These are phyloP conservation scores for Lathyrus aphaca DNA, from an alignment of 306 rosid species.

Conservation along the genomic window DNA sequence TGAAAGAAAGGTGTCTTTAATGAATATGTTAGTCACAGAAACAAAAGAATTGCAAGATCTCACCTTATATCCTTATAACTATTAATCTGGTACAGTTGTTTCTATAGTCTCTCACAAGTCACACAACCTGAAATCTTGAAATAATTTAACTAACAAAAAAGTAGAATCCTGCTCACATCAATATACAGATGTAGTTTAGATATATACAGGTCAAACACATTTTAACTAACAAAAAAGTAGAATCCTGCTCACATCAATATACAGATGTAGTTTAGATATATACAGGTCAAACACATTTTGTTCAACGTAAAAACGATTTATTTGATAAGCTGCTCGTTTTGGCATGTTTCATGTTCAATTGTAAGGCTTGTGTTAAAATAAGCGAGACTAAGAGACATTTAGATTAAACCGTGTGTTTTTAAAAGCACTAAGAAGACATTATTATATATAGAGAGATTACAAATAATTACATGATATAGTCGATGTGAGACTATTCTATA, in stretches of 20 bases:
- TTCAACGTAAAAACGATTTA: not conserved
- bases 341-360: not conserved
- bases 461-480: too few relatives aligned
- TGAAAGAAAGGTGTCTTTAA: slow-evolving; percentile 60
- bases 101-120: slow-evolving; percentile 10
- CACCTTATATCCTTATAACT: slow-evolving; percentile 68
- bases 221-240: not conserved
- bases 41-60: slow-evolving; percentile 54
- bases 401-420: too few relatives aligned
- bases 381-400: too few relatives aligned
- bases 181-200: not conserved
- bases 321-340: slow-evolving; percentile 3
- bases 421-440: too few relatives aligned
- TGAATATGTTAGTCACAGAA: slow-evolving; percentile 53
- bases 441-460: too few relatives aligned
- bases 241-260: not conserved
- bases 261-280: not conserved
- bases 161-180: not conserved
- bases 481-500: too few relatives aligned
- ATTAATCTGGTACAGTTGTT: slow-evolving; percentile 10
- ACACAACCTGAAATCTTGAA: slow-evolving; percentile 13
- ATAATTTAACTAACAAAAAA: slow-evolving; percentile 6
- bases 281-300: not conserved
- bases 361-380: too few relatives aligned
- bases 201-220: slow-evolving; percentile 1